Conservation (phyloP, 768 basidiomycete species). For the Hypholoma fasciculare region DNA sequence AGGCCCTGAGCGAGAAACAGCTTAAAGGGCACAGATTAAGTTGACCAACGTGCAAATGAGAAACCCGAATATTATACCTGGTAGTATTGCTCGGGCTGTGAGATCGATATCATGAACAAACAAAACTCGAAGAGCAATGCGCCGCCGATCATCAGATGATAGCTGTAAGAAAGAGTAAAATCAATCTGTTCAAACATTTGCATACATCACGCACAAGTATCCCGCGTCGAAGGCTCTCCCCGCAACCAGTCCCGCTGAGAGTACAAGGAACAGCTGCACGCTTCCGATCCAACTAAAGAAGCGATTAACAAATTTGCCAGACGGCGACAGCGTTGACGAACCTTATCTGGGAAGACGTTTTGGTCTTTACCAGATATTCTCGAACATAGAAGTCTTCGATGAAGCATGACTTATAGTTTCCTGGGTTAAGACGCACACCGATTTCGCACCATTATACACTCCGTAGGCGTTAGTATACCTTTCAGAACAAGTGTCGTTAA, state of each 20-base stretch:
- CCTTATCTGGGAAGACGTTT: conserved; percentile 27
- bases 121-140: conserved; percentile 43
- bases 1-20: conserved; percentile 49
- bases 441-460: conserved; percentile 25
- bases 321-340: not conserved
- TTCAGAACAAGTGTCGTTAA: not conserved
- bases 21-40: conserved; percentile 29
- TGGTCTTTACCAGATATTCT: conserved; percentile 23
- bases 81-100: conserved; percentile 38
- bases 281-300: conserved; percentile 27
- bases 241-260: conserved; percentile 22
- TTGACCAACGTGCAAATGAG: conserved; percentile 6
- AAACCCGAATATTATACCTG: conserved; percentile 25
- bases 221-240: conserved; percentile 28
- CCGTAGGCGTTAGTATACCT: conserved; percentile 32
- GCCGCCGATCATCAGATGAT: conserved; percentile 44
- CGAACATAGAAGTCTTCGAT: conserved; percentile 29
- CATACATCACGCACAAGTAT: conserved; percentile 19
- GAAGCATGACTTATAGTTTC: too few species aligned
- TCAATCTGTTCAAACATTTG: not conserved
- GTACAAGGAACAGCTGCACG: conserved; percentile 22
- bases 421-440: conserved; percentile 34
- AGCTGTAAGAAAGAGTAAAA: conserved; percentile 25
- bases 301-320: not conserved
- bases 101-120: conserved; percentile 47